A percentile compares a stretch with the other conserved stretches of the same genome.
phyloP scores from a whole-genome alignment of 2,329 filamentous ascomycete genomes.

The Coniochaeta prunicola region DNA sequence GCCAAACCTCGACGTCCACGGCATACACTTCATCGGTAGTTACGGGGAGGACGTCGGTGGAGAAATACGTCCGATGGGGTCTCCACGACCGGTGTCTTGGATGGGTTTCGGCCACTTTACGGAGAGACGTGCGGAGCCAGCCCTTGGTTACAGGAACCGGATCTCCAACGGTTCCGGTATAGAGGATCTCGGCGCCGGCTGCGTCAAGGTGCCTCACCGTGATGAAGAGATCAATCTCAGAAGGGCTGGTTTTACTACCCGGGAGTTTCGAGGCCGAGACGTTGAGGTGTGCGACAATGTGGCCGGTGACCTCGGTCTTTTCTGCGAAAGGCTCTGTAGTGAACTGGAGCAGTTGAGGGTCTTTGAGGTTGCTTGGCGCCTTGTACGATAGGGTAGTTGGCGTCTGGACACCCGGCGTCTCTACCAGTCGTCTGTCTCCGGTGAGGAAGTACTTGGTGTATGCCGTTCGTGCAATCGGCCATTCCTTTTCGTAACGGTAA shows the following conservation, averaged over 20 bases:
- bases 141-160: constrained; percentile 56
- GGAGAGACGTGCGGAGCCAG: constrained; percentile 52
- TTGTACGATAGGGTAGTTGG: constrained; percentile 46
- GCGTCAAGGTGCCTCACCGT: constrained; percentile 53
- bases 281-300: constrained; percentile 56
- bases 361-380: constrained; percentile 49
- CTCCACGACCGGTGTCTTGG: constrained; percentile 45
- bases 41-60: constrained; percentile 47
- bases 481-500: constrained; percentile 51
- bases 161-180: constrained; percentile 60
- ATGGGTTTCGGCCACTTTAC: constrained; percentile 44
- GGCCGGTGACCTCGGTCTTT: constrained; percentile 64
- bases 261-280: constrained; percentile 55
- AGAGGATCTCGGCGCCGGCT: constrained; percentile 49
- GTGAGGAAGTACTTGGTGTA: constrained; percentile 52
- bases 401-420: constrained; percentile 15
- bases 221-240: constrained; percentile 60
- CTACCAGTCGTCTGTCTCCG: constrained; percentile 30
- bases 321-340: constrained; percentile 46
- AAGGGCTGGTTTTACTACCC: constrained; percentile 16
- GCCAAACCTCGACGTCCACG: constrained; percentile 59
- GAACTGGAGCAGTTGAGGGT: constrained; percentile 50
- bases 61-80: constrained; percentile 51
- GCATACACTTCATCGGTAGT: constrained; percentile 46
- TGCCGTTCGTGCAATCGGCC: constrained; percentile 59